Percentiles rank a stretch among this genome's conserved stretches.
Evolutionary conservation across 2,329 filamentous ascomycete genomes (phyloP).

Genomic region (Colletotrichum graminicola): DNA sequence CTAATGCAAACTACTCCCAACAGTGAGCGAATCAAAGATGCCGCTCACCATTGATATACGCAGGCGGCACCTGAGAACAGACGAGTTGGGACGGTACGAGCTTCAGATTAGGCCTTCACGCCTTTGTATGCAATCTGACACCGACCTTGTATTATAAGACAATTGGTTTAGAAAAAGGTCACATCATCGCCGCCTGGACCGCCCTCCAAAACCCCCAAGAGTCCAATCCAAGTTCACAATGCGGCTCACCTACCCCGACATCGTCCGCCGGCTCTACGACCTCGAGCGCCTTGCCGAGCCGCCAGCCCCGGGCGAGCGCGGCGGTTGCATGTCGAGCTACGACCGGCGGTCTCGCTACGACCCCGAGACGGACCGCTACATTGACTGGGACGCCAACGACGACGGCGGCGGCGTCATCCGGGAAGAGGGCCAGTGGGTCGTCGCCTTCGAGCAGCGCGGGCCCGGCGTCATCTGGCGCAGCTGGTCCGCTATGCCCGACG

Average conservation of each 20-base stretch:
- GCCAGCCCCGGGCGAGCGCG: conserved; percentile 26
- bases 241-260: conserved; percentile 33
- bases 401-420: conserved; percentile 35
- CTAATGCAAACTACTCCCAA: not conserved
- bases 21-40: not conserved
- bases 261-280: conserved; percentile 35
- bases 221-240: not conserved
- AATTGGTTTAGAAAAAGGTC: not conserved
- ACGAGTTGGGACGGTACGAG: not conserved
- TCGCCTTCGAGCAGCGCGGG: conserved; percentile 36
- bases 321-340: conserved; percentile 40
- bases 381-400: conserved; percentile 39
- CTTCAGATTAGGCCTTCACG: not conserved
- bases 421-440: conserved; percentile 30
- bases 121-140: no score
- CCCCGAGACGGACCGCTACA: conserved; percentile 32
- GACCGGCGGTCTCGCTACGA: conserved; percentile 37
- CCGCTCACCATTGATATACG: not conserved
- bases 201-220: not conserved
- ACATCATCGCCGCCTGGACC: not conserved
- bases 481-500: conserved; percentile 38
- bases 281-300: conserved; percentile 36
- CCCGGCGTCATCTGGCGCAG: conserved; percentile 37
- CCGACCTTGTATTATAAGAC: not conserved
- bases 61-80: not conserved